These are phyloP conservation scores for Ballota nigra DNA, from an alignment of 257 asterid genomes.

Conservation along the genomic window DNA sequence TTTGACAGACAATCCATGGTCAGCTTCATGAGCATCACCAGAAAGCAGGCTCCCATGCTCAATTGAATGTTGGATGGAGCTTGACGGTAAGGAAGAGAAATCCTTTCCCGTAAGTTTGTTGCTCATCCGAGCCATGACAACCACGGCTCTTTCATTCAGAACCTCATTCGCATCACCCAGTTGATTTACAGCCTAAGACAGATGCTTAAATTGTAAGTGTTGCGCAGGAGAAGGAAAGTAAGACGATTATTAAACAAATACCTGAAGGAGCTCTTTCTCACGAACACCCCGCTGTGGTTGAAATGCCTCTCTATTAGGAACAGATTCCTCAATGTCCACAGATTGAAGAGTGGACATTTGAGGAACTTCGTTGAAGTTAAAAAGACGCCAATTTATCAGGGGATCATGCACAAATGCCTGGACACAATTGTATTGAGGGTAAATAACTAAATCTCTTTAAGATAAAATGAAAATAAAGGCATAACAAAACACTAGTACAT, in stretches of 20 bases:
- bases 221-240: neutral
- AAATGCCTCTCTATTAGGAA: slow-evolving; percentile 55
- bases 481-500: neutral
- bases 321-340: slow-evolving; percentile 62
- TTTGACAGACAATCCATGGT: slow-evolving; percentile 89
- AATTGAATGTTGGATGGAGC: slow-evolving; percentile 55
- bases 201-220: slow-evolving; percentile 16
- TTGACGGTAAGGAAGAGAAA: slow-evolving; percentile 64
- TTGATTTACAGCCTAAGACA: slow-evolving; percentile 81
- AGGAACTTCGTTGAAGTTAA: slow-evolving; percentile 96
- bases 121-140: slow-evolving; percentile 98
- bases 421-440: neutral
- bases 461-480: neutral
- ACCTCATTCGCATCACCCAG: slow-evolving; percentile 99
- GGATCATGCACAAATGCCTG: slow-evolving; percentile 99
- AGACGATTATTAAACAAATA: slow-evolving; percentile 12
- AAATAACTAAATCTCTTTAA: neutral
- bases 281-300: slow-evolving; percentile 91
- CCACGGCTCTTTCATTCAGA: slow-evolving; percentile 90
- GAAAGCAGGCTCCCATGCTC: slow-evolving; percentile 64
- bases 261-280: slow-evolving; percentile 96
- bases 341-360: slow-evolving; percentile 82
- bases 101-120: slow-evolving; percentile 96
- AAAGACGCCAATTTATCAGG: slow-evolving; percentile 97
- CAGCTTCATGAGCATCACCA: slow-evolving; percentile 83